Evolutionary conservation across 306 rosid species (phyloP), one percentile per base, ranked within the genome.

Genomic region (Begonia fuchsioides): DNA sequence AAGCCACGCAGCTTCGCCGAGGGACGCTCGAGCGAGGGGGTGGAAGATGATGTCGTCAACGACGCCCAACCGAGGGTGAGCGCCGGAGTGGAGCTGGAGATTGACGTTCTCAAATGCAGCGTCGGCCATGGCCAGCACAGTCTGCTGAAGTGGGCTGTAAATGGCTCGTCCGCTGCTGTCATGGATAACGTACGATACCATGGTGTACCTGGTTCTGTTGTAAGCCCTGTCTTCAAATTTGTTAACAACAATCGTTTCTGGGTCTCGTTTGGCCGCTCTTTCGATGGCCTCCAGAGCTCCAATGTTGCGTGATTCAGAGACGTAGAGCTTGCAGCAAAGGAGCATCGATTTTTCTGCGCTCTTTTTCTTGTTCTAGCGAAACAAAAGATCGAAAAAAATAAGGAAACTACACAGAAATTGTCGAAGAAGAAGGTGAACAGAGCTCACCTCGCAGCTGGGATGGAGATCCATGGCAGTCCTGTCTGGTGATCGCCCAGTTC

Each of bases 41-140:
- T 88, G 95, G 67, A 88, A 78, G 43, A 81, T 61, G 53, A 88
- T 79, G 86, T 88, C 95, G 18, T 88, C 95, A 1, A 88, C 80
- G 0, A 65, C 82, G 8, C 97, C 97, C 2, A 84, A 47, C 4
- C 79, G 86, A 10, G 97, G 97, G 63, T 81, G 90, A 58, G 93
- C 70, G 0, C 95, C 97, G 0, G 72, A 62, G 35, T 84, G 97
- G n/a, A 17, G 49, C 66, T 81, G 82, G 6, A 88, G 82, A 66
- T 84, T 75, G 20, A 84, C 55, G 61, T 68, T 58, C 12, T 59
- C 59, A 17, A 76, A 81, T 12, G 97, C 95, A 54, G 75, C 87
- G 60, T 84, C 86, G 10, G 83, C 68, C 86, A 80, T 80, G 58
- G 78, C 75, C 9, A 74, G 17, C 17, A 76, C 79, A 6, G 86